Base-by-base conservation (phyloP, 192 early-diverging fungal genomes). In the Umbelopsis isabellina region DNA sequence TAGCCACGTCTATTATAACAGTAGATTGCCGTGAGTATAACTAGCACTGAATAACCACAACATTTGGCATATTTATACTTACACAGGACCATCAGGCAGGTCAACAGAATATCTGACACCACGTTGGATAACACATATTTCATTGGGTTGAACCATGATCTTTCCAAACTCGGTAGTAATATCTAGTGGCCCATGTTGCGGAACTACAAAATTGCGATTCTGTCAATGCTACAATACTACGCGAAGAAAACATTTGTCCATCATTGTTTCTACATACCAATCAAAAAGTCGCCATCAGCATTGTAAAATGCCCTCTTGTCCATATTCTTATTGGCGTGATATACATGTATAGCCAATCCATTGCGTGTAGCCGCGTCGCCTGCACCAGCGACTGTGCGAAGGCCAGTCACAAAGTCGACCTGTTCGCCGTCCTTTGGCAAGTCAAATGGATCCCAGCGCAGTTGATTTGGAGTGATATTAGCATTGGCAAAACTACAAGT, bases 371-470 rank as follows among this genome's bases (percentile, higher is more conserved):
- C 82, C 15, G 95, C 89, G 72, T 93, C 90, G 23, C 97, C 97
- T 2, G 92, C 90, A 10, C 97, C 96, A 21, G 88, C 90, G 5
- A 99, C 72, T 4, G 95, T 94, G 71, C 86, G 85, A 65, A 97
- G 68, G 16, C 97, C 96, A 37, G 92, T 78, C 30, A 95, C 81
- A 85, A 99, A 99, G 76, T 94, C 88, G 2, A 88, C 77, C 30
- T 82, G 68, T 55, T 78, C 79, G 10, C 49, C 45, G 27, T 83
- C 75, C 9, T 81, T 67, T 11, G 90, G 88, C 23, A 93, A 55
- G 69, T 84, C 81, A 78, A 99, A 97, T 10, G 97, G 95, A 37
- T 88, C 90, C 97, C 97, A 99, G 48, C 95, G 91, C 50, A 95
- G 79, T 78, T 96, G 95, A 72, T 94, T 91, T 3, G 95, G 95